phyloP scores from a whole-genome alignment of 2,329 filamentous ascomycete species.

The Sarocladium strictum region DNA sequence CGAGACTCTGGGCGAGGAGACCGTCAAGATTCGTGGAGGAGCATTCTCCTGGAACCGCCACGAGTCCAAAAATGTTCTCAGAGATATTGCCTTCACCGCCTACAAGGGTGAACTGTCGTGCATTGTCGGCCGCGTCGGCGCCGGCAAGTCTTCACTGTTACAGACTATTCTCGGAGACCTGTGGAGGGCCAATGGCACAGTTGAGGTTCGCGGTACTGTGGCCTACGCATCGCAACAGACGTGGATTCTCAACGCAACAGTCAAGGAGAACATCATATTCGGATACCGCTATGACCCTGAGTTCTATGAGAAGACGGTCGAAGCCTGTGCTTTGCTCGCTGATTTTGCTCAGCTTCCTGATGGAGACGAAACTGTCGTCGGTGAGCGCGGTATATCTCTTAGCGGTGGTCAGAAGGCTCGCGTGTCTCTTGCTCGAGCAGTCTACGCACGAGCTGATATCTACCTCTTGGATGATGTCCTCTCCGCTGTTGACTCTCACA shows the following conservation, averaged over 20 bases:
- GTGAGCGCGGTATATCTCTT: slow-evolving; percentile 91
- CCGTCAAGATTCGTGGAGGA: slow-evolving; percentile 74
- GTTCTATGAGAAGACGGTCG: slow-evolving; percentile 90
- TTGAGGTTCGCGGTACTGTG: slow-evolving; percentile 72
- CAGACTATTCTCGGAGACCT: slow-evolving; percentile 85
- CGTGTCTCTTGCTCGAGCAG: slow-evolving; percentile 83
- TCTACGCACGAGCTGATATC: slow-evolving; percentile 94
- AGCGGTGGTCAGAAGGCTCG: slow-evolving; percentile 96
- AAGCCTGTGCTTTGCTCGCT: slow-evolving; percentile 83
- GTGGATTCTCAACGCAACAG: slow-evolving; percentile 97
- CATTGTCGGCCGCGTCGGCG: slow-evolving; percentile 87
- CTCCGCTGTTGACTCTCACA: slow-evolving; percentile 97
- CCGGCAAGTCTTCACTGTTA: slow-evolving; percentile 90
- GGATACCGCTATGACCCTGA: slow-evolving; percentile 88
- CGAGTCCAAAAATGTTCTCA: slow-evolving; percentile 62
- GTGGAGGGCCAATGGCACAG: slow-evolving; percentile 81
- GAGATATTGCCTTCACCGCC: slow-evolving; percentile 81
- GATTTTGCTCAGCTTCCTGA: slow-evolving; percentile 92
- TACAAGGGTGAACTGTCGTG: slow-evolving; percentile 92
- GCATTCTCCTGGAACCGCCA: slow-evolving; percentile 94
- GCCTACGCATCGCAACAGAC: slow-evolving; percentile 90
- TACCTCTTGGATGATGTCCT: slow-evolving; percentile 92
- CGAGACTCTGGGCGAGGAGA: slow-evolving; percentile 75
- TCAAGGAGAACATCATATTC: slow-evolving; percentile 95
- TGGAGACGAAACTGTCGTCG: slow-evolving; percentile 93